Evolutionary conservation across 257 asterid genomes (phyloP).

Genomic region (Rauvolfia tetraphylla): DNA sequence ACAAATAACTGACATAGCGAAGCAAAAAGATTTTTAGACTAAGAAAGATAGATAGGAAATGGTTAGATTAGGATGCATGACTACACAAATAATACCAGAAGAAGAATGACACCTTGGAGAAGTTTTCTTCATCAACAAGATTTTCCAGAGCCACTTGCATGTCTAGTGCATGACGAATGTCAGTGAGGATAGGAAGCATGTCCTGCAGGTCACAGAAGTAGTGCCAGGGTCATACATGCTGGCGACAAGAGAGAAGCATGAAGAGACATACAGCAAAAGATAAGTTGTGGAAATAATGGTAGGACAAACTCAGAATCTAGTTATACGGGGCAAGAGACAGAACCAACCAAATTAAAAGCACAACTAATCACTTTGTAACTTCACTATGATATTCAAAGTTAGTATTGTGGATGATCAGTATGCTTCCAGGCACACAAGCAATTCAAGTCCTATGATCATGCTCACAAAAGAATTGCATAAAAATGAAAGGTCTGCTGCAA

Average conservation of each 20-base stretch:
- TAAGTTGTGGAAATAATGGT: not conserved
- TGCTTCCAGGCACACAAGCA: not conserved
- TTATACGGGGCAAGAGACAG: not conserved
- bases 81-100: constrained; percentile 27
- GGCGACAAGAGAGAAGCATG: not conserved
- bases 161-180: constrained; percentile 78
- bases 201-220: constrained; percentile 54
- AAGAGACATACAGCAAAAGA: not conserved
- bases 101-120: constrained; percentile 64
- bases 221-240: constrained; percentile 8
- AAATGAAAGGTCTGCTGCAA: not conserved
- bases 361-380: not conserved
- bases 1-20: not conserved
- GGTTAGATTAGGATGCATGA: constrained; percentile 13
- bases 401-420: not conserved
- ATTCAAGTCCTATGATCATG: not conserved
- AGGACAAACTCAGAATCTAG: not conserved
- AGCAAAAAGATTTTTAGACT: not conserved
- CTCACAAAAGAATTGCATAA: not conserved
- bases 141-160: constrained; percentile 81
- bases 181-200: constrained; percentile 76
- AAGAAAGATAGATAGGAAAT: not conserved
- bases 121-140: constrained; percentile 78
- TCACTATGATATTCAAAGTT: not conserved
- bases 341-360: not conserved